phyloP scores from a whole-genome alignment of 2,329 filamentous ascomycete genomes.

The Pseudogymnoascus sp. region DNA sequence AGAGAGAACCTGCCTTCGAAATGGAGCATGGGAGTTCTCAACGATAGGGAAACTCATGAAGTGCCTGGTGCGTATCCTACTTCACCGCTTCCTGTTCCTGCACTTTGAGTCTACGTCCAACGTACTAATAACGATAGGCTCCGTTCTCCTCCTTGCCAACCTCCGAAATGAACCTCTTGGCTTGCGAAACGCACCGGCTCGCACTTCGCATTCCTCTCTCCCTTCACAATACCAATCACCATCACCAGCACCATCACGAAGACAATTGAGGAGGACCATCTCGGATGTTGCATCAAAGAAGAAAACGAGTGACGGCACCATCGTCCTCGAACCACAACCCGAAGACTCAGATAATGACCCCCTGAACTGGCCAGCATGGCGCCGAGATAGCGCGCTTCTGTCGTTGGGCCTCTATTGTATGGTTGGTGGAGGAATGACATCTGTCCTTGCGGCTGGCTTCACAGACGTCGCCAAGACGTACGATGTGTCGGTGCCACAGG shows the following conservation, averaged over 20 bases:
- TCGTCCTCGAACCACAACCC: constrained; percentile 86
- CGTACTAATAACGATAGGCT: constrained; percentile 35
- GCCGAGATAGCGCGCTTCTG: constrained; percentile 69
- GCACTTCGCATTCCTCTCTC: constrained; percentile 51
- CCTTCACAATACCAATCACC: constrained; percentile 26
- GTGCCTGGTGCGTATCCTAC: constrained; percentile 60
- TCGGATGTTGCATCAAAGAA: constrained; percentile 48
- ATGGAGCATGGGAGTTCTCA: constrained; percentile 73
- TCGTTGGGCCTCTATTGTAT: constrained; percentile 89
- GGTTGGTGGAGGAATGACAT: constrained; percentile 87
- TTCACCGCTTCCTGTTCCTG: background rate
- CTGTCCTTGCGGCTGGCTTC: constrained; percentile 84
- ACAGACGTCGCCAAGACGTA: constrained; percentile 64
- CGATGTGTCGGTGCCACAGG: constrained; percentile 58
- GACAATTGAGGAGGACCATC: background rate
- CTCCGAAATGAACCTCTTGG: constrained; percentile 53
- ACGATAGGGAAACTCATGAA: constrained; percentile 72
- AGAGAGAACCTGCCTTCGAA: constrained; percentile 27
- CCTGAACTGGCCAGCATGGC: constrained; percentile 80
- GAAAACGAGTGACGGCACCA: constrained; percentile 69
- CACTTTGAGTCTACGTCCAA: constrained; percentile 11
- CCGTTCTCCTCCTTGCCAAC: constrained; percentile 47
- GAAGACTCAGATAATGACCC: constrained; percentile 88
- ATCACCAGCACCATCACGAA: constrained; percentile 12
- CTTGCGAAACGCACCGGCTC: constrained; percentile 47